These are phyloP conservation scores for Lachancea fermentati DNA, from an alignment of 805 yeast genomes.

Conservation along the genomic window DNA sequence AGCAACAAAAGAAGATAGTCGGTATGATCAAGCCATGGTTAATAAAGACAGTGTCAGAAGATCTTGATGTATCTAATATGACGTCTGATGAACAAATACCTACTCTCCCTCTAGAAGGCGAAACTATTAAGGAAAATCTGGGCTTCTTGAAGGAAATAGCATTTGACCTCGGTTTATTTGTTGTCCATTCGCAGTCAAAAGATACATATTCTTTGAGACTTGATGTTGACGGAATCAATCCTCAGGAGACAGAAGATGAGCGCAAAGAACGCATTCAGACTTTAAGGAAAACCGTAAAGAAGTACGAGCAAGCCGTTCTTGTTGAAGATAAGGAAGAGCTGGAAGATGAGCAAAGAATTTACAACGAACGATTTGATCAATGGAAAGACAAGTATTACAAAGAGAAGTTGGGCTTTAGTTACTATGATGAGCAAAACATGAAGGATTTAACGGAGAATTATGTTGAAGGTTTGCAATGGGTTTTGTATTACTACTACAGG, in stretches of 20 bases:
- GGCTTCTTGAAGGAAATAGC: slow-evolving; percentile 62
- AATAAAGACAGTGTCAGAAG: slow-evolving; percentile 30
- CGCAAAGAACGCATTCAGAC: slow-evolving; percentile 46
- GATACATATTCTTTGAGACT: slow-evolving; percentile 53
- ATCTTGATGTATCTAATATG: slow-evolving; percentile 22
- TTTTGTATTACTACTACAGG: slow-evolving; percentile 78
- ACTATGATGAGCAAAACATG: slow-evolving; percentile 54
- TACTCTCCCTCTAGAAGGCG: slow-evolving; percentile 39
- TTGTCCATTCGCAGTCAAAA: slow-evolving; percentile 56
- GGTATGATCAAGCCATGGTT: slow-evolving; percentile 49
- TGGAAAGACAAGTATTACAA: slow-evolving; percentile 89
- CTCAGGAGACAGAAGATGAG: slow-evolving; percentile 63
- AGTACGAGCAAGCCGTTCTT: slow-evolving; percentile 54
- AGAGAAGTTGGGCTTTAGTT: slow-evolving; percentile 67
- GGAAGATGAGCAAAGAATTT: slow-evolving; percentile 50
- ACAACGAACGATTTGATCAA: slow-evolving; percentile 62
- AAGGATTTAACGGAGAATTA: slow-evolving; percentile 69
- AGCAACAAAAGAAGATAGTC: slow-evolving; percentile 71
- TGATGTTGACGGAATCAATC: slow-evolving; percentile 70
- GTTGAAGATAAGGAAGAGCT: slow-evolving; percentile 53
- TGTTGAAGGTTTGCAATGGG: slow-evolving; percentile 97
- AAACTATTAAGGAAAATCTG: slow-evolving; percentile 37
- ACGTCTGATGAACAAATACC: slow-evolving; percentile 40
- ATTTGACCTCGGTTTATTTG: slow-evolving; percentile 57
- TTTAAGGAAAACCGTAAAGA: slow-evolving; percentile 51